Percentiles rank a stretch among this genome's conserved stretches.
Conservation (phyloP, 2,329 filamentous ascomycete species). For the Dissoconium aciculare region DNA sequence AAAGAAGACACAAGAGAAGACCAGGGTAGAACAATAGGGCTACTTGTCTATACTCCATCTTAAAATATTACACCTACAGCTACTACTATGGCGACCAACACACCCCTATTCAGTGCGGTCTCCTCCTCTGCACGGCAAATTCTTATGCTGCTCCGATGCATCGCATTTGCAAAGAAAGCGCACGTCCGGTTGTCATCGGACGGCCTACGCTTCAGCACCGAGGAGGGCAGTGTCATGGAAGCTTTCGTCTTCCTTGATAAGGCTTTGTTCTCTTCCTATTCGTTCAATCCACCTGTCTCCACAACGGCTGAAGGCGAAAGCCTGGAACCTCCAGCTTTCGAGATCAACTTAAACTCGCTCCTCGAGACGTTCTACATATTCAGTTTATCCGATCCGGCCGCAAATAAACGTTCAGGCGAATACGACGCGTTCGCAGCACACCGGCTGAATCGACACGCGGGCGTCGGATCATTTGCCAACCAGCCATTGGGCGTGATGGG, state of each 20-base stretch:
- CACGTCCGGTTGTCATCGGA: slow-evolving; percentile 68
- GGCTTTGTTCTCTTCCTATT: slow-evolving; percentile 74
- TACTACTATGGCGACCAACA: slow-evolving; percentile 24
- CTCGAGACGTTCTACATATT: slow-evolving; percentile 95
- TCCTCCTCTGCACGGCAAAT: slow-evolving; percentile 65
- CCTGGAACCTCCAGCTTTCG: slow-evolving; percentile 51
- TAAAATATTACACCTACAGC: slow-evolving; percentile 4
- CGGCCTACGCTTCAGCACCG: slow-evolving; percentile 73
- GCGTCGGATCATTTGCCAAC: slow-evolving; percentile 61
- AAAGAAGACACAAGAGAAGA: no score
- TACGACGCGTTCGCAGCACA: slow-evolving; percentile 26
- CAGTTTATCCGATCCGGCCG: slow-evolving; percentile 42
- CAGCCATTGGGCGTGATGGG: slow-evolving; percentile 71
- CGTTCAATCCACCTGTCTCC: slow-evolving; percentile 42
- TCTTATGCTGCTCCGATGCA: slow-evolving; percentile 49
- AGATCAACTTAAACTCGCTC: slow-evolving; percentile 72
- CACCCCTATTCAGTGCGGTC: slow-evolving; percentile 56
- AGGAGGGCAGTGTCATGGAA: slow-evolving; percentile 84
- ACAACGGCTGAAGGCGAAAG: slow-evolving; percentile 24
- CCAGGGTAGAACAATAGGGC: no score
- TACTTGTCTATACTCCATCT: no score
- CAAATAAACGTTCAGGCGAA: slow-evolving; percentile 21
- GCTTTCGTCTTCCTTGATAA: slow-evolving; percentile 76
- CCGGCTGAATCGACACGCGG: slow-evolving; percentile 23
- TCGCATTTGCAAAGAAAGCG: slow-evolving; percentile 44